Evolutionary conservation across 1,284 basidiomycete species (phyloP).

Genomic region (Lentinula novae-zelandiae): DNA sequence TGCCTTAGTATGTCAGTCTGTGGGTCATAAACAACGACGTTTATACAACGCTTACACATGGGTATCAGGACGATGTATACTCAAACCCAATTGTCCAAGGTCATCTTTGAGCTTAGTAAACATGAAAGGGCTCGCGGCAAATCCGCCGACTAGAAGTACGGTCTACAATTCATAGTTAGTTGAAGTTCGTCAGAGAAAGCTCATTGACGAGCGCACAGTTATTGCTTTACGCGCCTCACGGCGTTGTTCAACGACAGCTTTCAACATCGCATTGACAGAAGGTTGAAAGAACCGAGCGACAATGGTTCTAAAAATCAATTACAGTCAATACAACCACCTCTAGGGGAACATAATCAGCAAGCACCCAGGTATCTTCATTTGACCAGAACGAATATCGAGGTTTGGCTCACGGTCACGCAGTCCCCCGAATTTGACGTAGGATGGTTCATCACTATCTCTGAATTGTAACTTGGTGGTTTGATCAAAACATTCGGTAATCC

Average conservation of each 20-base stretch:
- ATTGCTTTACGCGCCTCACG: slow-evolving; percentile 19
- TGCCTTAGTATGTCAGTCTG: slow-evolving; percentile 18
- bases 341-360: neutral
- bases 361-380: slow-evolving; percentile 35
- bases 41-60: slow-evolving; percentile 29
- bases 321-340: neutral
- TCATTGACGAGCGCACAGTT: slow-evolving; percentile 12
- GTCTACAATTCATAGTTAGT: slow-evolving; percentile 21
- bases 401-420: slow-evolving; percentile 30
- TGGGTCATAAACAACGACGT: slow-evolving; percentile 7
- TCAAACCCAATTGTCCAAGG: slow-evolving; percentile 26
- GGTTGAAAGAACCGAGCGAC: slow-evolving; percentile 37
- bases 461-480: slow-evolving; percentile 39
- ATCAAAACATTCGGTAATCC: slow-evolving; percentile 37
- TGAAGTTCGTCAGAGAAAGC: neutral
- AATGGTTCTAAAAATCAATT: neutral
- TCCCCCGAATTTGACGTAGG: slow-evolving; percentile 39
- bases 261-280: slow-evolving; percentile 29
- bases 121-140: slow-evolving; percentile 49
- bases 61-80: slow-evolving; percentile 34
- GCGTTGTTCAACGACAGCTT: slow-evolving; percentile 29
- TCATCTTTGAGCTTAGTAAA: slow-evolving; percentile 32
- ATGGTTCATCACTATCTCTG: slow-evolving; percentile 27
- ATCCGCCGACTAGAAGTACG: slow-evolving; percentile 41
- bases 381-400: slow-evolving; percentile 37